phyloP scores from a whole-genome alignment of 2,329 filamentous ascomycete species.

The Fonsecaea multimorphosa region DNA sequence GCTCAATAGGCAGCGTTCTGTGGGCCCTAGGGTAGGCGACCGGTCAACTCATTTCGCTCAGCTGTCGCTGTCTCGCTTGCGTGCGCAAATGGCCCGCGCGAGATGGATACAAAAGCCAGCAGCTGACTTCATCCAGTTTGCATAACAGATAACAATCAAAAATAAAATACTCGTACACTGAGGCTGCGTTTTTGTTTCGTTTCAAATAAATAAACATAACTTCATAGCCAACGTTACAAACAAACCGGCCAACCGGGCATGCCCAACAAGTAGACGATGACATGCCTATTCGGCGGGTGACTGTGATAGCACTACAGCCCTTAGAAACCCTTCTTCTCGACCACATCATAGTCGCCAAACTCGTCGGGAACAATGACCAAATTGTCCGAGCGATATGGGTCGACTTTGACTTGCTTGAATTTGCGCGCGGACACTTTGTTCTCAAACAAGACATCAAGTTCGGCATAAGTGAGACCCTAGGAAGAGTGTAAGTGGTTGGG shows the following conservation, averaged over 20 bases:
- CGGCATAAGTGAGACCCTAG: conserved; percentile 49
- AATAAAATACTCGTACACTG: background rate
- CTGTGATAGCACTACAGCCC: background rate
- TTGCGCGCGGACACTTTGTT: conserved; percentile 47
- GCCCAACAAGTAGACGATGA: background rate
- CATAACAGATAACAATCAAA: background rate
- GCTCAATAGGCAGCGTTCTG: background rate
- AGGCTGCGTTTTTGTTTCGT: background rate
- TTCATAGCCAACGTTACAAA: background rate
- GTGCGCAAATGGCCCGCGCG: background rate
- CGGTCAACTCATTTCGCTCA: too few species aligned
- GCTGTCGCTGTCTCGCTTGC: too few species aligned
- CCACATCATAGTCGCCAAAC: conserved; percentile 29
- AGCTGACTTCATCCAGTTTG: background rate
- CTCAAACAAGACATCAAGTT: conserved; percentile 54
- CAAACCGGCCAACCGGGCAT: background rate
- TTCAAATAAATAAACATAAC: background rate
- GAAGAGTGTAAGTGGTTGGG: conserved; percentile 11
- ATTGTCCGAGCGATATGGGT: conserved; percentile 42
- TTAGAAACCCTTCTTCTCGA: conserved; percentile 37
- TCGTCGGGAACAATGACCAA: conserved; percentile 39
- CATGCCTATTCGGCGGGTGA: background rate
- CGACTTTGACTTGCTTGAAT: conserved; percentile 46
- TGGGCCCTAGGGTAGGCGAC: background rate
- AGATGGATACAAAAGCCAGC: too few species aligned